Evolutionary conservation across 352 stramenopile species (phyloP).

Genomic region (Globisporangium middletonii): DNA sequence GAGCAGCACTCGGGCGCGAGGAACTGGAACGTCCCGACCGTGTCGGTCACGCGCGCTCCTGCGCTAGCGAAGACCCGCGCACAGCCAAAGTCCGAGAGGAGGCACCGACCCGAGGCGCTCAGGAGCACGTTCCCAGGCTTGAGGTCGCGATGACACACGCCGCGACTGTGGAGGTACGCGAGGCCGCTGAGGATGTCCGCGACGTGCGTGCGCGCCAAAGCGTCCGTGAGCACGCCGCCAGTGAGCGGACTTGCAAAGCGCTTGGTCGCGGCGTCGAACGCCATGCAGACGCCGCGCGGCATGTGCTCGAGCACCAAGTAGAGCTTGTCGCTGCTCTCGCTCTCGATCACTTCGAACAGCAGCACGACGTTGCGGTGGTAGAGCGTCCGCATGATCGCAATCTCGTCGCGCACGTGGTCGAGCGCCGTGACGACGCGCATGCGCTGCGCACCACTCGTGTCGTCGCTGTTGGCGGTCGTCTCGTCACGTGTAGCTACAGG

Average conservation of each 20-base stretch:
- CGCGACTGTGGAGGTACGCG: constrained; percentile 64
- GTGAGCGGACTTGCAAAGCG: constrained; percentile 69
- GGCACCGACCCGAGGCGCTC: constrained; percentile 68
- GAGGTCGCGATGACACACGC: constrained; percentile 86
- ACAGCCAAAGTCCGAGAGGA: constrained; percentile 87
- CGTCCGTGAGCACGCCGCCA: constrained; percentile 42
- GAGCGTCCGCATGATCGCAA: constrained; percentile 82
- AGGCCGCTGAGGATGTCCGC: constrained; percentile 75
- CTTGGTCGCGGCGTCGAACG: constrained; percentile 57
- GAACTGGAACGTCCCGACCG: constrained; percentile 89
- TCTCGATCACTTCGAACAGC: constrained; percentile 89
- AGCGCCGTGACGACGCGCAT: constrained; percentile 79
- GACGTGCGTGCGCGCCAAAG: constrained; percentile 55
- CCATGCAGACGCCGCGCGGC: constrained; percentile 74
- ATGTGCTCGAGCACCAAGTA: constrained; percentile 89
- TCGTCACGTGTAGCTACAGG: background rate
- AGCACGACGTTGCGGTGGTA: constrained; percentile 90
- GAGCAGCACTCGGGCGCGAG: constrained; percentile 84
- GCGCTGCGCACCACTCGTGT: constrained; percentile 9
- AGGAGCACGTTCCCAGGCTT: constrained; percentile 90
- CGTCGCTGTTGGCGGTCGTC: background rate
- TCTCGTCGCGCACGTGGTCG: constrained; percentile 78
- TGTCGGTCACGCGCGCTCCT: constrained; percentile 47
- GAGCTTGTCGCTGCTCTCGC: constrained; percentile 66
- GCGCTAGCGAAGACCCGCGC: constrained; percentile 29